These are phyloP conservation scores for Echites panduratus DNA, from an alignment of 257 asterid genomes.

Conservation along the genomic window DNA sequence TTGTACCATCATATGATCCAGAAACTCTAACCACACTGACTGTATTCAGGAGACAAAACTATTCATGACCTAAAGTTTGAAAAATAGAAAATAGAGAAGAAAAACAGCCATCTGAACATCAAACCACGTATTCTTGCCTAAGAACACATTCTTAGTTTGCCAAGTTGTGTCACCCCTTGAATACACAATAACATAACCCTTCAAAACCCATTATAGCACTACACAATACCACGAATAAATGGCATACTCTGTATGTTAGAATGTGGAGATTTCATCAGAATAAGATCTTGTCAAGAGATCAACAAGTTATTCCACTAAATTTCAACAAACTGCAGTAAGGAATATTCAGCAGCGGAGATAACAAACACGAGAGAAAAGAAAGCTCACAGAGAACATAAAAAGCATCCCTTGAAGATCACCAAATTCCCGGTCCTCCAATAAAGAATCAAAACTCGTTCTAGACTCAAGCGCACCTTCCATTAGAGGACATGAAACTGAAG, in stretches of 20 bases:
- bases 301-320: background rate
- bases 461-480: conserved; percentile 26
- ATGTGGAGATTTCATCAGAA: conserved; percentile 1
- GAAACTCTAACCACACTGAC: background rate
- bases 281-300: background rate
- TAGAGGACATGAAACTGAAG: conserved; percentile 32
- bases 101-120: background rate
- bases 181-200: background rate
- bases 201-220: background rate
- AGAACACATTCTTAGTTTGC: background rate
- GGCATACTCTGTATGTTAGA: background rate
- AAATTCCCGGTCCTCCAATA: conserved; percentile 52
- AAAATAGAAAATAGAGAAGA: background rate
- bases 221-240: background rate
- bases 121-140: background rate
- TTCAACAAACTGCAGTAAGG: background rate
- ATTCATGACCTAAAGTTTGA: background rate
- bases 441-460: conserved; percentile 42
- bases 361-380: conserved; percentile 10
- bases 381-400: conserved; percentile 89
- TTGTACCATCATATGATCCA: too few relatives aligned
- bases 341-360: background rate
- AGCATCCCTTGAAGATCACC: conserved; percentile 83
- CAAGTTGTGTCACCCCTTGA: background rate
- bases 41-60: background rate